Evolutionary conservation across 2,329 filamentous ascomycete genomes (phyloP).

Genomic region (Claviceps maximensis): DNA sequence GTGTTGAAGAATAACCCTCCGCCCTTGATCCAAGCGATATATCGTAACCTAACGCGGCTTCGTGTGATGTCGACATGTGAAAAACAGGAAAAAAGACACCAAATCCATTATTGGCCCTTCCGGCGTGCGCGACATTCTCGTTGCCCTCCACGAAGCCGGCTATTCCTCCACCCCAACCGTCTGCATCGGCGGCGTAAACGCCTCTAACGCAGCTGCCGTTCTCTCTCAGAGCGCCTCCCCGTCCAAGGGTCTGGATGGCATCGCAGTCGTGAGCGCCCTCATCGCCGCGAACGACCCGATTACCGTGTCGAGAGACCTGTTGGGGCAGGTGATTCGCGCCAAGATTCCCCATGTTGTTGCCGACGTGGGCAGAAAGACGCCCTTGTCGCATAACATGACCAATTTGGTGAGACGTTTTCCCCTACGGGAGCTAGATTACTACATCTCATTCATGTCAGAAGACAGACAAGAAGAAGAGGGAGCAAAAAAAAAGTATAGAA

Average conservation of each 20-base stretch:
- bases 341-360: conserved; percentile 37
- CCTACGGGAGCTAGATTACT: neutral
- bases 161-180: conserved; percentile 46
- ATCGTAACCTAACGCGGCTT: neutral
- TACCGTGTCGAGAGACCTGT: conserved; percentile 46
- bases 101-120: conserved; percentile 49
- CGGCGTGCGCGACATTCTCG: conserved; percentile 40
- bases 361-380: conserved; percentile 47
- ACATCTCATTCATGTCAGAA: neutral
- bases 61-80: neutral
- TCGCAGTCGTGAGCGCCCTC: conserved; percentile 84
- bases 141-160: conserved; percentile 38
- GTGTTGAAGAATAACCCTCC: conserved; percentile 1
- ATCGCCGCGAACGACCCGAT: conserved; percentile 58
- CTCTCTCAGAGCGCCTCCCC: conserved; percentile 48
- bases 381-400: conserved; percentile 92
- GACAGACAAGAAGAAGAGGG: neutral
- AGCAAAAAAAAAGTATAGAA: neutral
- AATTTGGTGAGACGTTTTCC: conserved; percentile 46
- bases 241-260: conserved; percentile 56
- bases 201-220: conserved; percentile 59
- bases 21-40: neutral
- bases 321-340: conserved; percentile 33
- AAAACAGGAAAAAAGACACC: conserved; percentile 64
- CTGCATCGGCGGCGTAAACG: conserved; percentile 81